phyloP scores from a whole-genome alignment of 805 yeast species.

The Yamadazyma scolyti region DNA sequence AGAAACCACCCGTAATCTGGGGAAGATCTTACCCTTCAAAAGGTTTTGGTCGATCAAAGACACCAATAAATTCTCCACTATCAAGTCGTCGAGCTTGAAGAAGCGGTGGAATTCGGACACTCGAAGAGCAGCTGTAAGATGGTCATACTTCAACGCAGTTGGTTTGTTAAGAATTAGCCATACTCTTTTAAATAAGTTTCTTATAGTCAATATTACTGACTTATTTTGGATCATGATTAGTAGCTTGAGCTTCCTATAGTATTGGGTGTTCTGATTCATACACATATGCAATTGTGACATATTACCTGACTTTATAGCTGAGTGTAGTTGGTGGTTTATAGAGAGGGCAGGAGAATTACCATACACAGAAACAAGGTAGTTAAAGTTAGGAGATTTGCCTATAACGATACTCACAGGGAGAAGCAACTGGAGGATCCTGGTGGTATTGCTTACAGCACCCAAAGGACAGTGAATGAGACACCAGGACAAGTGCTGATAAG shows the following conservation, averaged over 20 bases:
- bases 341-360: no score
- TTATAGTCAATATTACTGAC: slow-evolving; percentile 38
- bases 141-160: slow-evolving; percentile 26
- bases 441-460: slow-evolving; percentile 28
- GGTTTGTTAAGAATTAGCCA: slow-evolving; percentile 25
- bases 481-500: slow-evolving; percentile 53
- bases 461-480: slow-evolving; percentile 42
- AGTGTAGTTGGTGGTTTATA: no score
- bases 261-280: slow-evolving; percentile 24
- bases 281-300: slow-evolving; percentile 29
- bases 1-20: slow-evolving; percentile 36
- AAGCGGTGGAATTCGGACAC: slow-evolving; percentile 8
- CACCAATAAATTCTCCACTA: slow-evolving; percentile 48
- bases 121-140: slow-evolving; percentile 17
- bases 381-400: slow-evolving; percentile 48
- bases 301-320: slow-evolving; percentile 41
- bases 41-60: slow-evolving; percentile 52
- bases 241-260: slow-evolving; percentile 34
- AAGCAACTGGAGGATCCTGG: slow-evolving; percentile 43
- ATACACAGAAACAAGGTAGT: slow-evolving; percentile 10
- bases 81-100: slow-evolving; percentile 23
- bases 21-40: slow-evolving; percentile 49
- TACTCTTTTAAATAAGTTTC: slow-evolving; percentile 40
- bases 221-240: slow-evolving; percentile 46
- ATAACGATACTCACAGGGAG: slow-evolving; percentile 52